Conservation (phyloP, 2,329 filamentous ascomycete genomes). For the Alternaria triticina region DNA sequence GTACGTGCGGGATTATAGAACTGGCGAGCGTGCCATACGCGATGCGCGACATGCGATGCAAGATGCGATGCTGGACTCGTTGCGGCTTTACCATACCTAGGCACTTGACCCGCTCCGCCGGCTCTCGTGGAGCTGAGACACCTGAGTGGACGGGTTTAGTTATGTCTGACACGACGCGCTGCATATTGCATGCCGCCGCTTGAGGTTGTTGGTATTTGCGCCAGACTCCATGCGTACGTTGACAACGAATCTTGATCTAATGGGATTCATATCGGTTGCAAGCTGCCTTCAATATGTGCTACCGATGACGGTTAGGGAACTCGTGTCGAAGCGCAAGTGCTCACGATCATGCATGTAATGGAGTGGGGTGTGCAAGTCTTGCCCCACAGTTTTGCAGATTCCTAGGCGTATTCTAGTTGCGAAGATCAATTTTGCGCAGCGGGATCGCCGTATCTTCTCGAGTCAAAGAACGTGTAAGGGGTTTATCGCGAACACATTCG, state of each 20-base stretch:
- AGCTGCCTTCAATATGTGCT: not conserved
- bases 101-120: not conserved
- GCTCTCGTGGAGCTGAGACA: not conserved
- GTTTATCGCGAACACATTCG: not conserved
- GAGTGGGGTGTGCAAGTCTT: not conserved
- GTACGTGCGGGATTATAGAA: not conserved
- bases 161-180: not conserved
- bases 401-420: slow-evolving; percentile 1
- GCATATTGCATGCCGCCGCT: not conserved
- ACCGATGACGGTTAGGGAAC: not conserved
- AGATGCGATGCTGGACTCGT: not conserved
- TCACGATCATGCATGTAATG: slow-evolving; percentile 4
- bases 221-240: not conserved
- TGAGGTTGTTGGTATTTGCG: not conserved
- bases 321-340: not conserved
- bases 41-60: not conserved
- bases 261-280: not conserved
- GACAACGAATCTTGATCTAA: not conserved
- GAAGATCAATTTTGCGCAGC: not conserved
- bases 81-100: not conserved
- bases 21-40: not conserved
- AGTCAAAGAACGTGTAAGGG: not conserved
- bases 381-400: slow-evolving; percentile 3
- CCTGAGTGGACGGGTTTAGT: not conserved
- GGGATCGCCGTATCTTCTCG: not conserved